These are phyloP conservation scores for Ceratocystis harringtonii DNA, from an alignment of 2,329 filamentous ascomycete species.

Conservation along the genomic window DNA sequence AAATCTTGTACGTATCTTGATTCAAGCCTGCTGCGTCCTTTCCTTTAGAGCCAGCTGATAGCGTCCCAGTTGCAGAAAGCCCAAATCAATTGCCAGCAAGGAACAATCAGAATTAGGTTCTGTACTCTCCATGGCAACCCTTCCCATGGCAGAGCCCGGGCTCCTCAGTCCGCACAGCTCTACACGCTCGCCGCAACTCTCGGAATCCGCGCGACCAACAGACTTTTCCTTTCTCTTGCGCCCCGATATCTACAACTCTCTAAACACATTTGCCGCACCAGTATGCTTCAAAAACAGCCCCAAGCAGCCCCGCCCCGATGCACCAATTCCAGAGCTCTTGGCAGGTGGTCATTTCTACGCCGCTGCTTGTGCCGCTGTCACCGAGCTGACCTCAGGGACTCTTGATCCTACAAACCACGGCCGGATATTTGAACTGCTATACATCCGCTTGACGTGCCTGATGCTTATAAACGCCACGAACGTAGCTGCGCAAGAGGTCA, in stretches of 20 bases:
- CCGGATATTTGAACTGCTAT: slow-evolving; percentile 61
- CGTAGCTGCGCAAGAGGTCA: slow-evolving; percentile 53
- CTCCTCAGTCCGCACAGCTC: slow-evolving; percentile 16
- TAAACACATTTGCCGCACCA: slow-evolving; percentile 48
- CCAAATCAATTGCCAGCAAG: background rate
- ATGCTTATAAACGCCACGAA: slow-evolving; percentile 59
- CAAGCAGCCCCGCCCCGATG: slow-evolving; percentile 45
- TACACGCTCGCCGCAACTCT: slow-evolving; percentile 22
- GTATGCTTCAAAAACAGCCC: slow-evolving; percentile 53
- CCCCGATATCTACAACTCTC: slow-evolving; percentile 67
- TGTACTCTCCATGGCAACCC: slow-evolving; percentile 14
- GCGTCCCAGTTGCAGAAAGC: too few species aligned
- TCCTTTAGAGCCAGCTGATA: too few species aligned
- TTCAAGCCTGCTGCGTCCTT: too few species aligned
- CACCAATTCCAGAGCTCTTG: slow-evolving; percentile 54
- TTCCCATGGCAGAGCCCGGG: slow-evolving; percentile 14
- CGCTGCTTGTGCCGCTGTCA: slow-evolving; percentile 54
- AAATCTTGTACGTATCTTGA: too few species aligned
- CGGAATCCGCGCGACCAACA: slow-evolving; percentile 28
- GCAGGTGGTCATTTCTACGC: slow-evolving; percentile 62
- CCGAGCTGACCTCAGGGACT: slow-evolving; percentile 41
- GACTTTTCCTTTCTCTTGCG: slow-evolving; percentile 71
- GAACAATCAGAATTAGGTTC: background rate
- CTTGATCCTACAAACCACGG: slow-evolving; percentile 41
- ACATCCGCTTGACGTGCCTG: slow-evolving; percentile 67